Evolutionary conservation across 2,329 filamentous ascomycete genomes (phyloP), one percentile per base, ranked within the genome.

Genomic region (Talaromyces sp.): DNA sequence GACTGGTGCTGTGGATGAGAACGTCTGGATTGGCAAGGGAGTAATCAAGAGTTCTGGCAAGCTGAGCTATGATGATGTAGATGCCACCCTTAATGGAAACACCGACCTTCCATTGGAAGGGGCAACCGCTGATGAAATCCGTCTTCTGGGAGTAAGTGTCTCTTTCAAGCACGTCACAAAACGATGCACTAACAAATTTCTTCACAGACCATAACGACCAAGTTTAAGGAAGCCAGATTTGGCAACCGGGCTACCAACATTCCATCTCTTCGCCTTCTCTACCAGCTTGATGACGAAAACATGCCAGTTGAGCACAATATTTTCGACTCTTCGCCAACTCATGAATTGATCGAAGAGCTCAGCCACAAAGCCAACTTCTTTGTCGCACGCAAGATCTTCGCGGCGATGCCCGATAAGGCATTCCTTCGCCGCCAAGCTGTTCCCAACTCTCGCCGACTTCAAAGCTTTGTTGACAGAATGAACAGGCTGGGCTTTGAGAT

Each of bases 201-300:
- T 26, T 55, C 50, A 32, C 61, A 91, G 81, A 84, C 86, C 66
- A 86, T 97, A 65, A 86, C 92, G 5, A 89, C 92, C 71, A 96
- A 95, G 75, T 96, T 98, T 83, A 89, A 92, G 50, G 91, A 97
- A 77, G 82, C 86, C 55, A 89, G 95, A 62, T 89, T 97, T 62
- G 90, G 89, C 60, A 88, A 92, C 57, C 89, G 89, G 38, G 86
- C 86, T 50, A 86, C 89, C 65, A 86, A 89, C 13, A 90, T 96
- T 68, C 89, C 93, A 35, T 88, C 93, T 46, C 85, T 99, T 57
- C 89, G 95, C 60, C 84, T 99, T 53, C 81, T 98, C 63, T 92
- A 96, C 76, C 93, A 96, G 77, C 84, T 98, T 46, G 95, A 99
- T 68, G 95, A 99, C 68, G 95, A 99, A 81, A 98, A 98, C 75